Evolutionary conservation across 1,139 yeast species (phyloP).

Genomic region (Pneumocystis canis): DNA sequence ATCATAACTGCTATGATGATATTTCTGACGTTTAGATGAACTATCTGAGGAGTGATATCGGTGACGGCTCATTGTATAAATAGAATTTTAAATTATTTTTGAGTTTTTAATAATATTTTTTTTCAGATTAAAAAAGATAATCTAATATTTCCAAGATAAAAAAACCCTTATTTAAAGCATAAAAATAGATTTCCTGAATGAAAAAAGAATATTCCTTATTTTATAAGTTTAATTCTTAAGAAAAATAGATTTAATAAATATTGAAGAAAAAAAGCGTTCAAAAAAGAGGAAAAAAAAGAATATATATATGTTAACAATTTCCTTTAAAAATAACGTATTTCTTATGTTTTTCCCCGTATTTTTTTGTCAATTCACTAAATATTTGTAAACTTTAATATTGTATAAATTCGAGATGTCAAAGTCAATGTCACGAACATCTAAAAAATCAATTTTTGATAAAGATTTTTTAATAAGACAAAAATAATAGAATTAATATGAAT

Average conservation of each 20-base stretch:
- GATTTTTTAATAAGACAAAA: not conserved
- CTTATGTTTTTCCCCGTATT: too few species aligned
- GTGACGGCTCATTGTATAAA: not conserved
- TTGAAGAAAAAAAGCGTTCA: too few species aligned
- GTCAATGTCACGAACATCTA: not conserved
- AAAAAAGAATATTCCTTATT: not conserved
- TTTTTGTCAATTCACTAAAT: not conserved
- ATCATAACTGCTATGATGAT: not conserved
- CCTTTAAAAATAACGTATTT: too few species aligned
- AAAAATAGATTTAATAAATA: too few species aligned
- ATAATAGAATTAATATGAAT: not conserved
- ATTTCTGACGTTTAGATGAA: not conserved
- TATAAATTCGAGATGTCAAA: not conserved
- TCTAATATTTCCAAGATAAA: too few species aligned
- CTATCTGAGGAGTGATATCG: not conserved
- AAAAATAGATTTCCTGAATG: not conserved
- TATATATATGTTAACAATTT: too few species aligned
- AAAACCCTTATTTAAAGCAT: not conserved
- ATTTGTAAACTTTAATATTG: not conserved
- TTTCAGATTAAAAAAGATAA: too few species aligned
- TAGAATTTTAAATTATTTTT: not conserved
- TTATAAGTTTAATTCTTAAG: too few species aligned
- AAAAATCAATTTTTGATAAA: not conserved
- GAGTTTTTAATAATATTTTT: not conserved
- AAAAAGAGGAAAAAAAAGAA: too few species aligned